These are phyloP conservation scores for Biscutella auriculata DNA, from an alignment of 441 rosid species.

Conservation along the genomic window DNA sequence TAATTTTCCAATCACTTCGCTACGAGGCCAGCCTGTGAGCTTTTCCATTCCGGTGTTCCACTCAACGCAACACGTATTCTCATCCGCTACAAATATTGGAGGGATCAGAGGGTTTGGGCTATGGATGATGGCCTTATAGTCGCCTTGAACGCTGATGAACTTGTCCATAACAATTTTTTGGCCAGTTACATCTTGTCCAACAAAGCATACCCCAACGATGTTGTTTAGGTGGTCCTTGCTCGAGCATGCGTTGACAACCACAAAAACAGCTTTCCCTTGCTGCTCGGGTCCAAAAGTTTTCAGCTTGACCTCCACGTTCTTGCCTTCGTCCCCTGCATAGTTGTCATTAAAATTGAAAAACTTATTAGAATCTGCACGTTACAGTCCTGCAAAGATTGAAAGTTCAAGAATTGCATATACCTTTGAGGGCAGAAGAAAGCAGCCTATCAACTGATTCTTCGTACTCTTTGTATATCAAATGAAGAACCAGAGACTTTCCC, in stretches of 20 bases:
- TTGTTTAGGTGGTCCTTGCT: conserved; percentile 77
- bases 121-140: conserved; percentile 83
- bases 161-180: conserved; percentile 91
- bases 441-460: conserved; percentile 65
- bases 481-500: conserved; percentile 84
- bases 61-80: conserved; percentile 77
- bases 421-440: conserved; percentile 60
- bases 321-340: conserved; percentile 87
- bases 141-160: conserved; percentile 81
- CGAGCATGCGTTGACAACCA: conserved; percentile 85
- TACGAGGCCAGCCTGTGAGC: conserved; percentile 66
- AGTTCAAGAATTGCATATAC: conserved; percentile 29
- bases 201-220: conserved; percentile 86
- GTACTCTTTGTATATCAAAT: conserved; percentile 61
- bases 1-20: conserved; percentile 70
- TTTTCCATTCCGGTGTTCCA: conserved; percentile 97
- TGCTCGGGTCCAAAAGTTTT: conserved; percentile 55
- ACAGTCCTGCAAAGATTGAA: no score
- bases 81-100: conserved; percentile 85
- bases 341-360: no score
- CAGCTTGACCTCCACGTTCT: conserved; percentile 79
- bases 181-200: conserved; percentile 84
- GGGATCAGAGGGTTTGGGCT: conserved; percentile 89
- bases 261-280: conserved; percentile 53
- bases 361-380: no score